These are phyloP conservation scores for Candida dendrica DNA, from an alignment of 805 yeast genomes.

Conservation along the genomic window DNA sequence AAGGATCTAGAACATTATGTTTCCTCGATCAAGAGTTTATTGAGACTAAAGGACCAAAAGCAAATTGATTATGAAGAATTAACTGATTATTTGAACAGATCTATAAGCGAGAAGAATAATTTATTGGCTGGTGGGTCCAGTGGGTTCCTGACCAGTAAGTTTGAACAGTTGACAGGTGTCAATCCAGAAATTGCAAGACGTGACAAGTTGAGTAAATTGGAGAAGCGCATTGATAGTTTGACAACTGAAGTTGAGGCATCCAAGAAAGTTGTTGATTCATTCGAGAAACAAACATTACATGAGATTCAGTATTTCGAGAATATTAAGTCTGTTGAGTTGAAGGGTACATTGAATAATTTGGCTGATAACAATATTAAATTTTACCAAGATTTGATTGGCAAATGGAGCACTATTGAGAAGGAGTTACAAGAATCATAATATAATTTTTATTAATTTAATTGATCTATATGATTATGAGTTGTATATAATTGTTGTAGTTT, in stretches of 20 bases:
- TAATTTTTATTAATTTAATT: too few species aligned
- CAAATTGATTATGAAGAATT: conserved; percentile 86
- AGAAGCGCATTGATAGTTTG: conserved; percentile 39
- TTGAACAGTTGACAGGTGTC: conserved; percentile 58
- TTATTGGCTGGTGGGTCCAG: conserved; percentile 46
- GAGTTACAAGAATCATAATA: conserved; percentile 16
- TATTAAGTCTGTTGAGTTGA: conserved; percentile 72
- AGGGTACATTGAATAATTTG: conserved; percentile 59
- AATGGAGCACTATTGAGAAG: conserved; percentile 58
- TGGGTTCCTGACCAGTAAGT: conserved; percentile 44
- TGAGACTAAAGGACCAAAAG: conserved; percentile 84
- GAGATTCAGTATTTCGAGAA: conserved; percentile 67
- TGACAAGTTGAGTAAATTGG: conserved; percentile 45
- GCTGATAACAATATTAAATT: conserved; percentile 73
- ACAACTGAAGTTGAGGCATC: conserved; percentile 45
- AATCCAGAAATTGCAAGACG: conserved; percentile 49
- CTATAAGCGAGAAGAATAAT: conserved; percentile 56
- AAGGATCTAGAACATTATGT: conserved; percentile 85
- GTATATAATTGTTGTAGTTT: not conserved
- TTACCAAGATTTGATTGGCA: conserved; percentile 58
- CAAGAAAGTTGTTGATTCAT: conserved; percentile 41
- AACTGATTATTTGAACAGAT: conserved; percentile 67
- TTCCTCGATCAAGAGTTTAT: conserved; percentile 52
- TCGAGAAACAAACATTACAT: conserved; percentile 48
- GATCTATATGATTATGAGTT: not conserved